phyloP scores from a whole-genome alignment of 495 filamentous ascomycete genomes.

The Aspergillus asperescens region DNA sequence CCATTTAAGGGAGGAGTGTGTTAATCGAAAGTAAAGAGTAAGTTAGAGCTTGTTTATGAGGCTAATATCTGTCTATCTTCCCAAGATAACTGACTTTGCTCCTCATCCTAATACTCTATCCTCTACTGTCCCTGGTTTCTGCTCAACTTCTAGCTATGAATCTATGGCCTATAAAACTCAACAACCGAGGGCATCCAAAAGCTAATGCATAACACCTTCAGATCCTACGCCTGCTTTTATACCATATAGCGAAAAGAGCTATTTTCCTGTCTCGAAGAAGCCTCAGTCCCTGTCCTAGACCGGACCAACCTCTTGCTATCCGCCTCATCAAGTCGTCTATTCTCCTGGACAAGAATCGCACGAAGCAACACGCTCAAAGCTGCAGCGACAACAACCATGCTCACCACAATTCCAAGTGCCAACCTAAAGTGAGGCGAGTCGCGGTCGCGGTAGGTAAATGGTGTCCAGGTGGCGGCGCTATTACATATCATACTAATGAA shows the following conservation, averaged over 20 bases:
- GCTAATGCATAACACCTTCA: too few species aligned
- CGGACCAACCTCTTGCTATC: slow-evolving; percentile 12
- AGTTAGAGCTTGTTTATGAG: not conserved
- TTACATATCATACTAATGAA: slow-evolving; percentile 38
- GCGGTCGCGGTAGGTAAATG: slow-evolving; percentile 35
- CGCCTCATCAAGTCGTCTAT: slow-evolving; percentile 28
- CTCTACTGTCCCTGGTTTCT: too few species aligned
- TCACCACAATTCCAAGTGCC: slow-evolving; percentile 34
- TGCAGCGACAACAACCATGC: slow-evolving; percentile 22
- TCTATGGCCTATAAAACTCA: not conserved
- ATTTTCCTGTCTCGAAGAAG: not conserved
- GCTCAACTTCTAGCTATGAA: too few species aligned
- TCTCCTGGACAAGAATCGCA: slow-evolving; percentile 23
- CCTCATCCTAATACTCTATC: not conserved
- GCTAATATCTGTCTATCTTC: too few species aligned
- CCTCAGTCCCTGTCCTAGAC: not conserved
- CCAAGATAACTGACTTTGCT: not conserved
- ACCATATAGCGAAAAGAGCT: not conserved
- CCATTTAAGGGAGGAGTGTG: too few species aligned
- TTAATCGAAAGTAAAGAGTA: too few species aligned
- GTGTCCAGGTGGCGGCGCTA: slow-evolving; percentile 37
- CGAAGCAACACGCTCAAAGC: slow-evolving; percentile 20
- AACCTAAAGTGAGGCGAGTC: slow-evolving; percentile 26
- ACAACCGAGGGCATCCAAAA: too few species aligned
- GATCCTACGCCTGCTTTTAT: not conserved